phyloP scores from a whole-genome alignment of 2,329 filamentous ascomycete species.

The Tolypocladium capitatum region DNA sequence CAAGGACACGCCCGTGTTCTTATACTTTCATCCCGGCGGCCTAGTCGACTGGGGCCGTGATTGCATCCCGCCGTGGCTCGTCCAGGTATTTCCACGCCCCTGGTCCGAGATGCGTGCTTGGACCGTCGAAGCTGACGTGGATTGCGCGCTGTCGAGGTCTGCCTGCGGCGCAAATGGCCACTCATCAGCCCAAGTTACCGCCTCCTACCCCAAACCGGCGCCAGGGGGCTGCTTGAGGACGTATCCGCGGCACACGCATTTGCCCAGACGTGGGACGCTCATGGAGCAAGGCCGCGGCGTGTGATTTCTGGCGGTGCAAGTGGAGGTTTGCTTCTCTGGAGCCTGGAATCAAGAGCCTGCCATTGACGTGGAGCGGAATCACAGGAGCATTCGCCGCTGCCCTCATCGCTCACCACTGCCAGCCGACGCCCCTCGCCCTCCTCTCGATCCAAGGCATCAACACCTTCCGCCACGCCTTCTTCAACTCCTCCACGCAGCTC shows the following conservation, averaged over 20 bases:
- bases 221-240: slow-evolving; percentile 16
- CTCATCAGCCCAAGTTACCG: slow-evolving; percentile 22
- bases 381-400: slow-evolving; percentile 19
- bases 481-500: slow-evolving; percentile 18
- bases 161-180: slow-evolving; percentile 17
- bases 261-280: slow-evolving; percentile 10
- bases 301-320: slow-evolving; percentile 21
- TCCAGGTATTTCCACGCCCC: slow-evolving; percentile 10
- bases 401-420: slow-evolving; percentile 15
- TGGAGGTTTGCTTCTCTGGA: slow-evolving; percentile 11
- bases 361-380: not conserved
- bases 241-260: slow-evolving; percentile 18
- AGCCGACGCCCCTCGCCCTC: slow-evolving; percentile 17
- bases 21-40: slow-evolving; percentile 24
- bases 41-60: slow-evolving; percentile 18
- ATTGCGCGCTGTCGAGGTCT: slow-evolving; percentile 9
- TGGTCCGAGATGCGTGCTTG: not conserved
- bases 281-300: slow-evolving; percentile 5
- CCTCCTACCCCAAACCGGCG: slow-evolving; percentile 18
- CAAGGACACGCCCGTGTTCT: slow-evolving; percentile 13
- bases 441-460: slow-evolving; percentile 22
- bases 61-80: slow-evolving; percentile 22
- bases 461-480: slow-evolving; percentile 22
- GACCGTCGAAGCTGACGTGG: not conserved
- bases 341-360: not conserved